Evolutionary conservation across 2,329 filamentous ascomycete genomes (phyloP).

Genomic region (Rhytidhysteron rufulum): DNA sequence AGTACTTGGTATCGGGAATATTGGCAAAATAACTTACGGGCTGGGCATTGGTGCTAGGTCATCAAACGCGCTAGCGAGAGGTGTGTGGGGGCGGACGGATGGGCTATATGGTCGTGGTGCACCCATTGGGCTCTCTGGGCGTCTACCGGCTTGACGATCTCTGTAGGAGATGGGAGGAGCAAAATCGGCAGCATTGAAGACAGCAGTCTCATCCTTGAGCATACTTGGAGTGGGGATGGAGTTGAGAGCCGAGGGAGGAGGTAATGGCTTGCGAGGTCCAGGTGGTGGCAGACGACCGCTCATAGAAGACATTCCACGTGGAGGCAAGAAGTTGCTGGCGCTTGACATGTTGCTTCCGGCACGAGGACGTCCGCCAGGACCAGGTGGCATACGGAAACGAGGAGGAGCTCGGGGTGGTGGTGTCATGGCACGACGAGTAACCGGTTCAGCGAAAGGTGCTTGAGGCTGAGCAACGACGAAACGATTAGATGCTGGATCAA

Average conservation of each 20-base stretch:
- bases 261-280: slow-evolving; percentile 55
- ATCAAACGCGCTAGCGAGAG: slow-evolving; percentile 78
- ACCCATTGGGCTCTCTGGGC: slow-evolving; percentile 58
- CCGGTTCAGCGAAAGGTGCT: slow-evolving; percentile 73
- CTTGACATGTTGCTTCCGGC: slow-evolving; percentile 45
- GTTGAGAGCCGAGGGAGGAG: slow-evolving; percentile 69
- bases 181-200: slow-evolving; percentile 77
- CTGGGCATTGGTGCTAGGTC: slow-evolving; percentile 82
- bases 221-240: slow-evolving; percentile 82
- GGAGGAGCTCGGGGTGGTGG: slow-evolving; percentile 72
- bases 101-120: slow-evolving; percentile 66
- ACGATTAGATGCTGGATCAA: slow-evolving; percentile 55
- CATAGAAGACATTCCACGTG: slow-evolving; percentile 41
- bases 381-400: slow-evolving; percentile 41
- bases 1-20: slow-evolving; percentile 13
- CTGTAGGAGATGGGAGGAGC: slow-evolving; percentile 65
- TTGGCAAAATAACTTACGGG: slow-evolving; percentile 62
- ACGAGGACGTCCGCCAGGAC: slow-evolving; percentile 16
- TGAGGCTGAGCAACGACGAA: slow-evolving; percentile 57
- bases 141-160: slow-evolving; percentile 65
- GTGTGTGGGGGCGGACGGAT: slow-evolving; percentile 69
- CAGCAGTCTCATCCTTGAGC: slow-evolving; percentile 69
- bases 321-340: slow-evolving; percentile 30
- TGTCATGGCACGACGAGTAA: slow-evolving; percentile 90
- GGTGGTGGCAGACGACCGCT: slow-evolving; percentile 27